Conservation (phyloP, 2,329 filamentous ascomycete species). For the Ilyonectria robusta region DNA sequence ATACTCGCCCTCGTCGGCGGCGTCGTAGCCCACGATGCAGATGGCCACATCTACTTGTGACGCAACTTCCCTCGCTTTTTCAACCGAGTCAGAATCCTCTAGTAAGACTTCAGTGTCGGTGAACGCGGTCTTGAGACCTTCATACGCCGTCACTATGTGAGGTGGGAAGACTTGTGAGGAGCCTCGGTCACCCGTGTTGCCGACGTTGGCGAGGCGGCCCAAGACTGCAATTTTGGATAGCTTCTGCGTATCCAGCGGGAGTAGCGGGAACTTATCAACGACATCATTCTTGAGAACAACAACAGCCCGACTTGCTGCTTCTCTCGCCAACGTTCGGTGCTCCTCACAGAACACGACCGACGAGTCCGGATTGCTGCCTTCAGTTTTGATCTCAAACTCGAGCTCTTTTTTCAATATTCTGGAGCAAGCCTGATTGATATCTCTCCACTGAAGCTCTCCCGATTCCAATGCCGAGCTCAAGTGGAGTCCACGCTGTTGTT, state of each 20-base stretch:
- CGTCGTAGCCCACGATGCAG: slow-evolving; percentile 39
- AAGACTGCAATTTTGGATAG: slow-evolving; percentile 32
- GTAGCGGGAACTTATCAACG: background rate
- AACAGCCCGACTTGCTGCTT: slow-evolving; percentile 36
- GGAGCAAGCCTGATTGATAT: slow-evolving; percentile 23
- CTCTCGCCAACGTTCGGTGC: slow-evolving; percentile 34
- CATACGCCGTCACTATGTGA: slow-evolving; percentile 22
- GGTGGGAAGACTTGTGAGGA: slow-evolving; percentile 36
- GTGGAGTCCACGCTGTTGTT: slow-evolving; percentile 20
- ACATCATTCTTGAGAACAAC: slow-evolving; percentile 39
- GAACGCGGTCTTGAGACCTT: slow-evolving; percentile 29
- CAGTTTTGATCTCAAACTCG: background rate
- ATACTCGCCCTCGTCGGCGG: slow-evolving; percentile 38
- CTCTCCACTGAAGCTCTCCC: background rate
- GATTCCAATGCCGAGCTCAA: slow-evolving; percentile 15
- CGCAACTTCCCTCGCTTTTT: background rate
- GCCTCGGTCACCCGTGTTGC: slow-evolving; percentile 37
- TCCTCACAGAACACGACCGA: slow-evolving; percentile 37
- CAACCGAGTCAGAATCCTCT: slow-evolving; percentile 13
- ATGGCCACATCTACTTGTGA: slow-evolving; percentile 27
- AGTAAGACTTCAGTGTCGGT: slow-evolving; percentile 11
- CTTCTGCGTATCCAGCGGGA: slow-evolving; percentile 12
- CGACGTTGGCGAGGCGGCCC: slow-evolving; percentile 35
- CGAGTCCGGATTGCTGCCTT: background rate
- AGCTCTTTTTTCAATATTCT: slow-evolving; percentile 31